Base-by-base conservation (phyloP, 768 basidiomycete species). In the Tylopilus intermedius region DNA sequence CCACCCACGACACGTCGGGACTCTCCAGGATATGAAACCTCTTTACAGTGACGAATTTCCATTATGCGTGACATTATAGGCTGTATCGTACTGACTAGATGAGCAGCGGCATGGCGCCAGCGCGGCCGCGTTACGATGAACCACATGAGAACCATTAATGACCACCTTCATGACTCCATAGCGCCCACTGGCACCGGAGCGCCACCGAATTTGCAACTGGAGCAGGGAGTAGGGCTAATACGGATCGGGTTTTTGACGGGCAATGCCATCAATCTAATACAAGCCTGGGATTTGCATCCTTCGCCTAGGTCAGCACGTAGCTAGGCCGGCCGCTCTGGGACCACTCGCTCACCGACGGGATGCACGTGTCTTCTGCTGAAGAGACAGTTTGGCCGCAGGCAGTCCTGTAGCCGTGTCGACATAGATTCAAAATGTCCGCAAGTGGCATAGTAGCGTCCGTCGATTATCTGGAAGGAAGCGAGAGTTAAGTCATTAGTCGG, bases 341-440 rank as follows among this genome's bases (percentile, higher is more conserved):
- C 29, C 27, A 13, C 37, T 24, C 26, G 11, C 70, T 63, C 58
- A 84, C 85, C 80, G 48, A 74, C 66, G 46, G 69, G 72, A 64
- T 86, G 84, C 15, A 67, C 61, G 57, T 90, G 87, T 54, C 83
- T 74, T 62, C 72, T 66, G 65, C 88, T 89, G 67, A 90, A 90
- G 57, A 88, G 67, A 67, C 88, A 90, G 58, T 83, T 79, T 4
- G 72, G 63, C 55, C 73, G 72, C 43, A 80, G 66, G 59, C 88
- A 90, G 63, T 90, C 88, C 61, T 86, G 79, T 45, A 77, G 67
- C 50, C 75, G 78, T 18, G 86, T 86, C 41, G 83, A 79, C 80
- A 90, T 84, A 49, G 80, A 78, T 53, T 81, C 71, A 67, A 90
- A 89, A 67, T 89, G 86, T 8, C 80, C 78, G 67, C 88, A 90